Percentiles rank a stretch among this genome's conserved stretches.
These are phyloP conservation scores for Cymbidium sinense DNA, from an alignment of 106 monocot species.

Conservation along the genomic window DNA sequence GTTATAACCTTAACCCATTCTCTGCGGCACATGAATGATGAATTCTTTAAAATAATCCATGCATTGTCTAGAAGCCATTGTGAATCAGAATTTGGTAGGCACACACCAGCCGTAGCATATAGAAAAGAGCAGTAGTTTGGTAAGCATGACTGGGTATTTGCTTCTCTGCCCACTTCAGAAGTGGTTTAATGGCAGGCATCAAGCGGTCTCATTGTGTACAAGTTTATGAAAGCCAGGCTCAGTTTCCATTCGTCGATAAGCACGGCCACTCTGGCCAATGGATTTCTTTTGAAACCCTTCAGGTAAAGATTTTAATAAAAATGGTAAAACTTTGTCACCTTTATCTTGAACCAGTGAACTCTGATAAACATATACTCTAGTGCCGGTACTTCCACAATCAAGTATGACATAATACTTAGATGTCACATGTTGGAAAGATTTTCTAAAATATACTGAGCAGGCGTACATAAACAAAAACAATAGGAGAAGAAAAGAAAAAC, in stretches of 20 bases:
- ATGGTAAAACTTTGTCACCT: conserved; percentile 35
- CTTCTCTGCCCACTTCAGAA: conserved; percentile 79
- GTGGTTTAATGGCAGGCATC: conserved; percentile 63
- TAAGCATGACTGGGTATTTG: conserved; percentile 80
- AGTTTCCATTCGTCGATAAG: conserved; percentile 97
- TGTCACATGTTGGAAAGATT: conserved; percentile 28
- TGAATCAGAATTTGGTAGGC: conserved; percentile 77
- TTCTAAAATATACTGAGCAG: conserved; percentile 36
- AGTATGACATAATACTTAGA: conserved; percentile 74
- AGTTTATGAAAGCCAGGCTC: conserved; percentile 92
- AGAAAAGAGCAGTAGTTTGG: conserved; percentile 66
- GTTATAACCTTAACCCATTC: conserved; percentile 75
- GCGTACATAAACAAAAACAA: conserved; percentile 32
- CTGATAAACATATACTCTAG: conserved; percentile 85
- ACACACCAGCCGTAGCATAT: conserved; percentile 93
- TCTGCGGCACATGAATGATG: conserved; percentile 69
- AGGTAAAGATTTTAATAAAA: conserved; percentile 66
- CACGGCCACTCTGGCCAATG: conserved; percentile 50
- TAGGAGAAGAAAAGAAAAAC: conserved; percentile 27
- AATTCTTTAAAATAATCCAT: conserved; percentile 75
- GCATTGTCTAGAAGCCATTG: conserved; percentile 85
- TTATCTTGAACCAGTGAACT: conserved; percentile 37
- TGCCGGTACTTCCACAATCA: conserved; percentile 96
- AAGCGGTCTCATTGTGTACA: conserved; percentile 70
- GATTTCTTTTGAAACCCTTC: conserved; percentile 37